Conservation (phyloP, 2,329 filamentous ascomycete genomes). For the Aspergillus tanneri region DNA sequence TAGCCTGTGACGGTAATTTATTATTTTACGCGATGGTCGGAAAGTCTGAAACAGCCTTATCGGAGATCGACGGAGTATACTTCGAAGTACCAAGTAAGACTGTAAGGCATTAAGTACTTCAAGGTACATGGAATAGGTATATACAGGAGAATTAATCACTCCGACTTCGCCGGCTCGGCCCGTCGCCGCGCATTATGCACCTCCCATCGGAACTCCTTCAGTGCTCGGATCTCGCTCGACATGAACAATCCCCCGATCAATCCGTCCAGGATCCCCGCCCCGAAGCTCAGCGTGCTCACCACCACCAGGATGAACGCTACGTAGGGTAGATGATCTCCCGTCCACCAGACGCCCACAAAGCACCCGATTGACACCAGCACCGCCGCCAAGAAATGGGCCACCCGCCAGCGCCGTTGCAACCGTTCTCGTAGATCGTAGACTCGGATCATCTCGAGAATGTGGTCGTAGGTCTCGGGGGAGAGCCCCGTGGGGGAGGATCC, state of each 20-base stretch:
- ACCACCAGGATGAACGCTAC: conserved; percentile 79
- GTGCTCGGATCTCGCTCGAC: conserved; percentile 73
- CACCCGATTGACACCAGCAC: conserved; percentile 69
- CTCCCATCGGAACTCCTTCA: conserved; percentile 95
- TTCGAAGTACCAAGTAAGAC: too few relatives aligned
- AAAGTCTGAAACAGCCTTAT: too few relatives aligned
- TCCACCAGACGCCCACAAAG: conserved; percentile 83
- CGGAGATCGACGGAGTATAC: too few relatives aligned
- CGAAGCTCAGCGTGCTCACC: conserved; percentile 73
- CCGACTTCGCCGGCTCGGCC: conserved; percentile 1
- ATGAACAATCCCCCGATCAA: conserved; percentile 86
- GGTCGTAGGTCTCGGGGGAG: conserved; percentile 61
- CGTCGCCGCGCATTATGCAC: conserved; percentile 61
- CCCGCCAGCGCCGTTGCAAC: conserved; percentile 68
- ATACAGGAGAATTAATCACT: too few relatives aligned
- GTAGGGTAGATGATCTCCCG: conserved; percentile 62
- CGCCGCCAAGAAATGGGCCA: conserved; percentile 70
- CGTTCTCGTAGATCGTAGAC: conserved; percentile 70
- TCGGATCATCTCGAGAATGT: conserved; percentile 69
- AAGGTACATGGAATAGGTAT: too few relatives aligned
- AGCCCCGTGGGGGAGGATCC: conserved; percentile 25
- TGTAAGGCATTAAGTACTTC: too few relatives aligned
- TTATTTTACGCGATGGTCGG: too few relatives aligned
- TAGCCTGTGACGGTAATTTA: too few relatives aligned
- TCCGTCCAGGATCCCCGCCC: conserved; percentile 76